Base-by-base conservation (phyloP, 2,329 filamentous ascomycete species). In the Colletotrichum tropicicola region DNA sequence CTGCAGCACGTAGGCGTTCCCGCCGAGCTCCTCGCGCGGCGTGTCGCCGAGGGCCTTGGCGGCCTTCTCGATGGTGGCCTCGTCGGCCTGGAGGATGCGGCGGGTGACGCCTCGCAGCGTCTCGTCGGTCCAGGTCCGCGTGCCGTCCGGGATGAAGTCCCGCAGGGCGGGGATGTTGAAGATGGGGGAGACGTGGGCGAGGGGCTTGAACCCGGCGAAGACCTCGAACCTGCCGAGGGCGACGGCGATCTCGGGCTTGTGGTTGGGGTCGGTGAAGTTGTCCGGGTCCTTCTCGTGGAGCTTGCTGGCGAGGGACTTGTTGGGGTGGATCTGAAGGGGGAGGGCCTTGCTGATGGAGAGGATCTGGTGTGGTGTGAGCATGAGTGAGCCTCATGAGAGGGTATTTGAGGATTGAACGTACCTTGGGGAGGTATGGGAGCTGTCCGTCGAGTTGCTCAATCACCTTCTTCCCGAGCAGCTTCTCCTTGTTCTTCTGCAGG, bases 211-310 rank as follows among this genome's bases (percentile, higher is more conserved):
- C 6, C 91, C 91, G 9, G 88, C 89, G 70, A 94, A 94, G 0
- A 91, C 88, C 74, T 94, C 91, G 70, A 94, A 94, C 21, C 88
- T 85, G 12, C 85, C 83, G 1, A 94, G 78, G 0, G 91, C 91
- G 1, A 94, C 80, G 1, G 91, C 91, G 56, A 94, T 94, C 73
- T 94, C 91, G 1, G 92, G 91, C 77, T 94, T 94, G 80, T 94
- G 91, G 74, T 94, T 94, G 3, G 85, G 79, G 68, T 94, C 91
- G 1, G 86, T 87, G 74, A 91, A 94, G 61, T 87, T 85, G 3
- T 87, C 76, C 0, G 91, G 90, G 57, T 92, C 83, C 68, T 87
- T 74, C 57, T 83, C 73, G 77, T 93, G 90, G 2, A 93, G 82
- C 70, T 88, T 83, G 8, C 83, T 77, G 0, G 91, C 86, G 1